These are phyloP conservation scores for Lactuca saligna DNA, from an alignment of 129 eudicot species.

Conservation along the genomic window DNA sequence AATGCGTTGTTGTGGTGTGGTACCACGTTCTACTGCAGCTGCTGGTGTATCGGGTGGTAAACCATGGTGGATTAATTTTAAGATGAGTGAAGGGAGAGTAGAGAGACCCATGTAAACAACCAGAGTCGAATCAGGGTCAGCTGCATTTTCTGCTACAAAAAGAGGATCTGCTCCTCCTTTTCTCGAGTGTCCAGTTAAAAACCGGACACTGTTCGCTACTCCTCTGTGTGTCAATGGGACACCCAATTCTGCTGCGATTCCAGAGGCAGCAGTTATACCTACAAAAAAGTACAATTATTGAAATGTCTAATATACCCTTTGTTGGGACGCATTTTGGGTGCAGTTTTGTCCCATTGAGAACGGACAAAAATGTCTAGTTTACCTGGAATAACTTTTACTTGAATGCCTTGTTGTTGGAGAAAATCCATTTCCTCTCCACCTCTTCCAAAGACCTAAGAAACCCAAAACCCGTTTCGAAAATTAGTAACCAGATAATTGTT, in stretches of 20 bases:
- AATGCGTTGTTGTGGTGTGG: slow-evolving; percentile 94
- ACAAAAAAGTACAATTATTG: slow-evolving; percentile 15
- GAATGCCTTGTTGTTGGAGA: slow-evolving; percentile 86
- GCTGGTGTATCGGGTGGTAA: slow-evolving; percentile 85
- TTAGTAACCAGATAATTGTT: not conserved
- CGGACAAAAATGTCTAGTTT: not conserved
- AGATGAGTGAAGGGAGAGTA: slow-evolving; percentile 84
- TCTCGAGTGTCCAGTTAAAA: slow-evolving; percentile 93
- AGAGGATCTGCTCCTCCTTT: slow-evolving; percentile 93
- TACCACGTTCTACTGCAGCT: slow-evolving; percentile 93
- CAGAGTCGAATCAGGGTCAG: slow-evolving; percentile 86
- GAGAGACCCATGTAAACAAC: slow-evolving; percentile 96
- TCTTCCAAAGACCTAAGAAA: slow-evolving; percentile 82
- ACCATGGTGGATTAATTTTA: slow-evolving; percentile 67
- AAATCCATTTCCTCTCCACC: slow-evolving; percentile 99
- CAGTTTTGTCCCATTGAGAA: too few relatives aligned
- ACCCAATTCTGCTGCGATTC: slow-evolving; percentile 95
- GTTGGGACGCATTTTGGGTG: too few relatives aligned
- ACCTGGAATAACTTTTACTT: slow-evolving; percentile 95
- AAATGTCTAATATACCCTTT: not conserved
- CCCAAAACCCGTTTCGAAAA: not conserved
- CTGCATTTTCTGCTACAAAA: slow-evolving; percentile 93
- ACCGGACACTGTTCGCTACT: slow-evolving; percentile 89
- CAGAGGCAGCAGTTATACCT: slow-evolving; percentile 99
- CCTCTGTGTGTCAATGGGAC: slow-evolving; percentile 97